A percentile compares a stretch with the other conserved stretches of the same genome.
phyloP scores from a whole-genome alignment of 1,284 basidiomycete species.

The Xerocomus amazonicus region DNA sequence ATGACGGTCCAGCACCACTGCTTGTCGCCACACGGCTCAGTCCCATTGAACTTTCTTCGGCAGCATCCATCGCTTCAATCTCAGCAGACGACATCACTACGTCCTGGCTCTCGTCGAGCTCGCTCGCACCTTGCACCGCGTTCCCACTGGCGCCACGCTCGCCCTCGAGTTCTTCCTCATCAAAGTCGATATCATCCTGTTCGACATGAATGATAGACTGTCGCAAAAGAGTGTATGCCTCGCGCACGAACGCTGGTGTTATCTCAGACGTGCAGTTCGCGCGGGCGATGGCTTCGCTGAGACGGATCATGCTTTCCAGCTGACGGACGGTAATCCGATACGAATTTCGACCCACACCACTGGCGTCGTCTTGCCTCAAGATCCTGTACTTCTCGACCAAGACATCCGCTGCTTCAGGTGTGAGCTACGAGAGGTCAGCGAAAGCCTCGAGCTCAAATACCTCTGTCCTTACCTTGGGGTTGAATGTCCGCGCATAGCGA shows the following conservation, averaged over 20 bases:
- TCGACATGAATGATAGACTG: conserved; percentile 99
- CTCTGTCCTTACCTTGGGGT: conserved; percentile 69
- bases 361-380: conserved; percentile 88
- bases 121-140: conserved; percentile 27
- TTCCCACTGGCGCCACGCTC: conserved; percentile 41
- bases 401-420: conserved; percentile 87
- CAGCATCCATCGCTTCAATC: conserved; percentile 55
- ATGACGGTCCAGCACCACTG: conserved; percentile 34
- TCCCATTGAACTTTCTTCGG: conserved; percentile 52
- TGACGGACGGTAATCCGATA: conserved; percentile 97
- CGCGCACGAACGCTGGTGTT: conserved; percentile 88
- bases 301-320: conserved; percentile 94
- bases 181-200: conserved; percentile 97
- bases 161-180: conserved; percentile 81
- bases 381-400: conserved; percentile 96
- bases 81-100: conserved; percentile 63
- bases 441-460: neutral
- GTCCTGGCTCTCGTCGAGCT: conserved; percentile 51
- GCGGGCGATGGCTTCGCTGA: conserved; percentile 95
- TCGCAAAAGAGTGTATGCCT: conserved; percentile 89
- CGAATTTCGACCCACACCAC: conserved; percentile 84
- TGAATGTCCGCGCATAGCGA: conserved; percentile 94
- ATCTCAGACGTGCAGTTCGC: conserved; percentile 96
- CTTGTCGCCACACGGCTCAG: conserved; percentile 33
- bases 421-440: conserved; percentile 56